Percentiles rank a stretch among this genome's conserved stretches.
Conservation (phyloP, 2,329 filamentous ascomycete species). For the Shiraia sp. region DNA sequence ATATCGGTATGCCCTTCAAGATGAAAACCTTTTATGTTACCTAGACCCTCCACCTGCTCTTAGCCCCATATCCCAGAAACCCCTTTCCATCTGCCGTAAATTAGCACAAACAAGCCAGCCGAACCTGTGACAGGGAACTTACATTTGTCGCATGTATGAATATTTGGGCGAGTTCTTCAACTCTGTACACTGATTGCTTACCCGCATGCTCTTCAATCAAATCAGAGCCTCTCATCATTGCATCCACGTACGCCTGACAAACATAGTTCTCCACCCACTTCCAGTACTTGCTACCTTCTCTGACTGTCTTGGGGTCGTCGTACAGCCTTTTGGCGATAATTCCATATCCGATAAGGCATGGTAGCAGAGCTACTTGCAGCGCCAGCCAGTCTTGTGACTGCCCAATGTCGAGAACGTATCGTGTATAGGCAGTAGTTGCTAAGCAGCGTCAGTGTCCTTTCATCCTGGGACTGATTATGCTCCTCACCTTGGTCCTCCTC, state of each 20-base stretch:
- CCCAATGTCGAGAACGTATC: slow-evolving; percentile 85
- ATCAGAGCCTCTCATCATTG: slow-evolving; percentile 70
- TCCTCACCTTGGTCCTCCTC: slow-evolving; percentile 72
- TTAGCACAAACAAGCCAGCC: slow-evolving; percentile 12
- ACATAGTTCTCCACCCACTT: slow-evolving; percentile 90
- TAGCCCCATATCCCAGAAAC: slow-evolving; percentile 74
- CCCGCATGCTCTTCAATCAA: slow-evolving; percentile 75
- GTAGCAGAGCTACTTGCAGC: slow-evolving; percentile 80
- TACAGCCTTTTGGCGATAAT: slow-evolving; percentile 74
- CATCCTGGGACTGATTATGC: background rate
- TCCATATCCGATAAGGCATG: slow-evolving; percentile 88
- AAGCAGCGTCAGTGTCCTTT: slow-evolving; percentile 6
- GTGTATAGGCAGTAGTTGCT: slow-evolving; percentile 81
- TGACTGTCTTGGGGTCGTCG: slow-evolving; percentile 61
- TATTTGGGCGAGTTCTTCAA: slow-evolving; percentile 82
- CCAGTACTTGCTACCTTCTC: slow-evolving; percentile 76
- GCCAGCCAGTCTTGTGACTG: slow-evolving; percentile 86
- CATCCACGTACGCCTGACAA: slow-evolving; percentile 75
- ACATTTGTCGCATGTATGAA: slow-evolving; percentile 88
- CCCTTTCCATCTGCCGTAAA: slow-evolving; percentile 66
- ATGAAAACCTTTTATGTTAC: too few species aligned
- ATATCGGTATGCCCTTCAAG: too few species aligned
- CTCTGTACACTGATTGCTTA: slow-evolving; percentile 71
- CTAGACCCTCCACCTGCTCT: slow-evolving; percentile 2
- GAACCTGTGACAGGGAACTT: slow-evolving; percentile 32